Base-by-base conservation (phyloP, 1,139 yeast genomes). In the Sugiyamaella castrensis region DNA sequence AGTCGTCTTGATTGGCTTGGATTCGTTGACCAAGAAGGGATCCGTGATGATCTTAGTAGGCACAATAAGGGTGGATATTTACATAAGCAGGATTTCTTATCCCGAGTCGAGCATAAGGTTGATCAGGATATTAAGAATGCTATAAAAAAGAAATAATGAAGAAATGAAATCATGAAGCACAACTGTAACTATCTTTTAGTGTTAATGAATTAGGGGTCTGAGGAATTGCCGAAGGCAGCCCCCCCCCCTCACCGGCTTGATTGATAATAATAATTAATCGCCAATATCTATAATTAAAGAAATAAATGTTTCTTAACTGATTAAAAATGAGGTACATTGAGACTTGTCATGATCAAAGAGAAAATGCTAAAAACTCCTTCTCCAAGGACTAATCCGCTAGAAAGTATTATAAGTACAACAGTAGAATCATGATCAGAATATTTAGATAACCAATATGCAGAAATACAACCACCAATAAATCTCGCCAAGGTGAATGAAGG, bases 1-100 rank as follows among this genome's bases (percentile, higher is more conserved):
- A 87, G 96, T 1, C 75, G 95, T 53, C 74, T 92, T 51, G 98
- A 92, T 67, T 92, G 98, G 96, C 95, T 96, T 1, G 81, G 88
- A 53, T 91, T 87, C 70, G 97, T 94, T 16, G 98, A 92, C 67
- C 76, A 84, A 58, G 82, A 84, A 55, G 89, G 91, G 52, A 82
- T 94, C 50, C 76, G 79, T 47, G 96, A 88, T 57, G 98, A 92
- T 56, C 76, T 92, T 64, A 77, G 76, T 48, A 76, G 80, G 50
- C 86, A 84, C 63, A 91, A 89, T 66, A 81, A 79, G 66, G 73
- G 71, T 28, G 98, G 98, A 11, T 92, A 83, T 68, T 72, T 94
- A 63, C 95, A 88, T 57, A 88, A 82, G 64, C 98, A 92, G 65
- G 97, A 87, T 59, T 92, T 94, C 75, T 74, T 92, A 64, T 77